A percentile compares a stretch with the other conserved stretches of the same genome.
These are phyloP conservation scores for Phylloporus sp. DNA, from an alignment of 1,284 basidiomycete species.

Conservation along the genomic window DNA sequence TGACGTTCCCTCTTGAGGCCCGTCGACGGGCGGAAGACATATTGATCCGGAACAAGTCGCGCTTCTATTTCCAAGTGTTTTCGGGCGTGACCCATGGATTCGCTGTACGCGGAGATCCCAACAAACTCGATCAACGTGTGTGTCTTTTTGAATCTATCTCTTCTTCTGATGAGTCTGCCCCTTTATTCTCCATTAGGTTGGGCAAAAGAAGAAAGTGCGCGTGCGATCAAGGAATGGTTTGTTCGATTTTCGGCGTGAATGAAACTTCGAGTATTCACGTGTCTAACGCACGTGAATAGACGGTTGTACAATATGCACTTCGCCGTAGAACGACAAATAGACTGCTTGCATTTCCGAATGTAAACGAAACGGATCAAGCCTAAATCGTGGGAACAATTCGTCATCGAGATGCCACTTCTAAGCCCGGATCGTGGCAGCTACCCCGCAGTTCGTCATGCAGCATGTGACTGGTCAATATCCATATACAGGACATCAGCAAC, in stretches of 20 bases:
- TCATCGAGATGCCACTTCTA: too few species aligned
- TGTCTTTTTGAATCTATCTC: background rate
- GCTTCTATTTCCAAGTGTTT: constrained; percentile 42
- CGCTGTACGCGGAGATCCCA: constrained; percentile 31
- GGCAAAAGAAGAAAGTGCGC: constrained; percentile 66
- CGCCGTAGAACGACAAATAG: background rate
- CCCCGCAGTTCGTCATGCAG: too few species aligned
- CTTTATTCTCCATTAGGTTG: constrained; percentile 48
- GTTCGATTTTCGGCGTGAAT: constrained; percentile 43
- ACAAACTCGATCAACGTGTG: constrained; percentile 17
- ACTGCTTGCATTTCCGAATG: too few species aligned
- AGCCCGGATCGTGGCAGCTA: too few species aligned
- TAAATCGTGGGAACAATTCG: too few species aligned
- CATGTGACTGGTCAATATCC: too few species aligned
- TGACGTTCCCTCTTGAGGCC: background rate
- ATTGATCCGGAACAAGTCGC: constrained; percentile 30
- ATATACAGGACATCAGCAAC: too few species aligned
- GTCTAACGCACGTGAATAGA: background rate
- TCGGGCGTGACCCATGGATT: constrained; percentile 43
- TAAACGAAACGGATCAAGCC: too few species aligned
- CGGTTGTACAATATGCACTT: too few species aligned
- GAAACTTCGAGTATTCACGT: background rate
- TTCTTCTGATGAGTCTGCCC: background rate
- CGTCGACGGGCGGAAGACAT: constrained; percentile 40
- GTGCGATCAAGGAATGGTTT: constrained; percentile 57